Conservation (phyloP, 148 eudicot genomes). For the Tetragonia tetragonoides region DNA sequence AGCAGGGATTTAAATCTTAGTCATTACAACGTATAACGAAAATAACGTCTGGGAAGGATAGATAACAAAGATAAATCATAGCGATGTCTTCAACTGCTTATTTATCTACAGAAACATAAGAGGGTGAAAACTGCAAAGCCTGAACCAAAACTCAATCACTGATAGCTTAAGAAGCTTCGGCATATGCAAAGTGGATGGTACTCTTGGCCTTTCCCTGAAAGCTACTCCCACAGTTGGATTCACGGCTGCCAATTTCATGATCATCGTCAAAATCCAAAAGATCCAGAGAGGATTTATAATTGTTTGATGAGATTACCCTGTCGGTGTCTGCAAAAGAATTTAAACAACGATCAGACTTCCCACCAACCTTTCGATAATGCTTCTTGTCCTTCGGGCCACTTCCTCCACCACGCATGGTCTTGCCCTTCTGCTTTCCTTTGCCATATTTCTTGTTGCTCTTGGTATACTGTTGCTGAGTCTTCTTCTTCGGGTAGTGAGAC, state of each 20-base stretch:
- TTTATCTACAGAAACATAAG: slow-evolving; percentile 19
- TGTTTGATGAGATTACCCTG: slow-evolving; percentile 20
- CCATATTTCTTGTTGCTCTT: slow-evolving; percentile 56
- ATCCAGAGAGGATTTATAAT: slow-evolving; percentile 26
- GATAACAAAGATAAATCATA: background rate
- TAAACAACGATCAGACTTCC: slow-evolving; percentile 37
- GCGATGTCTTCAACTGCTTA: slow-evolving; percentile 9
- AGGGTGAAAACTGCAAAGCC: background rate
- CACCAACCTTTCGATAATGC: slow-evolving; percentile 44
- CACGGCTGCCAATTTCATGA: slow-evolving; percentile 40
- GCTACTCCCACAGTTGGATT: slow-evolving; percentile 57
- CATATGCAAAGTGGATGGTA: slow-evolving; percentile 48
- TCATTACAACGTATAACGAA: too few relatives aligned
- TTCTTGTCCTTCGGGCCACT: slow-evolving; percentile 61
- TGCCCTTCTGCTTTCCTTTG: slow-evolving; percentile 69
- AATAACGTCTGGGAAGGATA: background rate
- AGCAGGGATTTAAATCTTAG: too few relatives aligned
- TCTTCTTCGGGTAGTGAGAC: slow-evolving; percentile 49
- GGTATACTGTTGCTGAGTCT: slow-evolving; percentile 35
- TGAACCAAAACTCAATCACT: background rate
- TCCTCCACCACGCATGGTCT: slow-evolving; percentile 47
- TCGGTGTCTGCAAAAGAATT: slow-evolving; percentile 29
- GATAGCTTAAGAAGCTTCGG: slow-evolving; percentile 46
- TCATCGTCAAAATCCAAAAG: slow-evolving; percentile 42
- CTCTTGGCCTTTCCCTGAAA: slow-evolving; percentile 48